These are phyloP conservation scores for Botrytis squamosa DNA, from an alignment of 2,329 filamentous ascomycete species.

Conservation along the genomic window DNA sequence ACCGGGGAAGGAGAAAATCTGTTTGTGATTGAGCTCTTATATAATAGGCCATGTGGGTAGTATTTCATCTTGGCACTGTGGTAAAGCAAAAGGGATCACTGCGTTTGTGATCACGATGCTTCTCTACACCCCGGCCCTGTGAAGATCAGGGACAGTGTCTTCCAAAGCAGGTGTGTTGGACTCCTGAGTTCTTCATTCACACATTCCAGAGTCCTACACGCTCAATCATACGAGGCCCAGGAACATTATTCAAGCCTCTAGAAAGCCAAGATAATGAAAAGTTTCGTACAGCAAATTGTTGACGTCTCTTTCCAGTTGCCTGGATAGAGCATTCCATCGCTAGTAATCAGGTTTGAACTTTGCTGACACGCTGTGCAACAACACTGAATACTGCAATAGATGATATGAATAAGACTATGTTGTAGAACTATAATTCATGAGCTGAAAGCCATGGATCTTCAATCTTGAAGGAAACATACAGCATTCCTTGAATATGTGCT, in stretches of 20 bases:
- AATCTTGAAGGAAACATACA: constrained; percentile 52
- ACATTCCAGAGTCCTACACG: neutral
- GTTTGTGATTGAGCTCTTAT: constrained; percentile 3
- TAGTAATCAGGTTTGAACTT: constrained; percentile 27
- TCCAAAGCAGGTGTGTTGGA: neutral
- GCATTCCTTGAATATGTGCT: constrained; percentile 91
- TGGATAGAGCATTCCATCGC: constrained; percentile 1
- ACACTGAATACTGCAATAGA: constrained; percentile 94
- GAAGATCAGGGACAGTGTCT: neutral
- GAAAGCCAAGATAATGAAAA: neutral
- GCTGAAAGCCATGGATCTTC: constrained; percentile 15
- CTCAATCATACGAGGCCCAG: neutral
- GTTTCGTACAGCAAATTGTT: neutral
- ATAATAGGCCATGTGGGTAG: neutral
- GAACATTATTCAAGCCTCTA: neutral
- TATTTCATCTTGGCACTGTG: neutral
- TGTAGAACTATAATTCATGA: constrained; percentile 74
- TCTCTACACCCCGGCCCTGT: neutral
- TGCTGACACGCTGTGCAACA: constrained; percentile 75
- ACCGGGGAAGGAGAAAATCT: neutral
- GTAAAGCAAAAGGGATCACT: neutral
- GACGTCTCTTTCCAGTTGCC: neutral
- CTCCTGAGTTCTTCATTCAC: neutral
- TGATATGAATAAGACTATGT: constrained; percentile 93
- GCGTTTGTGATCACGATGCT: neutral